Conservation (phyloP, 805 yeast genomes). For the Candida sphagnicola region DNA sequence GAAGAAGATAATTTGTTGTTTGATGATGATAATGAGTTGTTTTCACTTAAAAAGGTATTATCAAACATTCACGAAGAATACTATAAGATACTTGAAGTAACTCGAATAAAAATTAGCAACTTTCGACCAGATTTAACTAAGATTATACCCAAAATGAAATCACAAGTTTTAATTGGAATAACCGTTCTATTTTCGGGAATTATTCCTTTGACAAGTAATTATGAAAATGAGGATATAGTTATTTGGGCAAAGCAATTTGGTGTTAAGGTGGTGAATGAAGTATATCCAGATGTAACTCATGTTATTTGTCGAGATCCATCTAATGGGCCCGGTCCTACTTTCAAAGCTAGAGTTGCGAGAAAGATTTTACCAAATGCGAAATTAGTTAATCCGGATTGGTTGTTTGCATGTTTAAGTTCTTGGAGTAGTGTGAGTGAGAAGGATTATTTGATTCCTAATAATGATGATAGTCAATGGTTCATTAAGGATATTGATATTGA, state of each 20-base stretch:
- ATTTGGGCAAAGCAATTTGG: conserved; percentile 93
- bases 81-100: conserved; percentile 34
- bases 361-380: conserved; percentile 57
- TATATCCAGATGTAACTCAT: conserved; percentile 75
- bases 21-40: conserved; percentile 81
- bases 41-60: conserved; percentile 58
- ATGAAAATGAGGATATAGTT: conserved; percentile 79
- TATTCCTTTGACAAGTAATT: conserved; percentile 75
- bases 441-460: conserved; percentile 52
- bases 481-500: conserved; percentile 43
- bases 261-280: conserved; percentile 72
- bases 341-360: conserved; percentile 79
- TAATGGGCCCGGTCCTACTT: conserved; percentile 47
- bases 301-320: conserved; percentile 72
- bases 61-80: conserved; percentile 62
- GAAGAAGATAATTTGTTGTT: conserved; percentile 52
- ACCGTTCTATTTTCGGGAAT: conserved; percentile 81
- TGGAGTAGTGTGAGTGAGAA: conserved; percentile 72
- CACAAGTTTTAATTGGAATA: conserved; percentile 60
- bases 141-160: conserved; percentile 76
- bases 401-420: conserved; percentile 74
- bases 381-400: conserved; percentile 91
- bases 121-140: conserved; percentile 57
- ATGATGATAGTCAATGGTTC: conserved; percentile 41
- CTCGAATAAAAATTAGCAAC: conserved; percentile 5